A percentile compares a stretch with the other conserved stretches of the same genome.
phyloP scores from a whole-genome alignment of 2,329 filamentous ascomycete species.

The Penicillium sp. region DNA sequence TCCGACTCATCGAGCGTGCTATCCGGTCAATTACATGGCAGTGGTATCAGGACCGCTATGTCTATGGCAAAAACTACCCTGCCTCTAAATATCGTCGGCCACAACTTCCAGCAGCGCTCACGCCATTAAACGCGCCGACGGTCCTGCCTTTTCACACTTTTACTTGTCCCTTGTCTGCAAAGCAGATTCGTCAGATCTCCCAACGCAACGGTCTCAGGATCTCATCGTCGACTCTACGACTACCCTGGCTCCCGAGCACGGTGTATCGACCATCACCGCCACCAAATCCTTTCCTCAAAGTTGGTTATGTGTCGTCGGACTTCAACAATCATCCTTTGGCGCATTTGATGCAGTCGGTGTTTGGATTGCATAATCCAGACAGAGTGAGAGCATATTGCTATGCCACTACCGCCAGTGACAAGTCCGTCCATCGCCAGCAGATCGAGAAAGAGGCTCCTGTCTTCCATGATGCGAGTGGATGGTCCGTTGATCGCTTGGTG shows the following conservation, averaged over 20 bases:
- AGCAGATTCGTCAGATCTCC: conserved; percentile 88
- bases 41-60: conserved; percentile 81
- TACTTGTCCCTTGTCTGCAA: conserved; percentile 85
- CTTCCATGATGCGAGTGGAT: conserved; percentile 81
- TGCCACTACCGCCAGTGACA: conserved; percentile 87
- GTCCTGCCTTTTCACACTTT: conserved; percentile 97
- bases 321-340: conserved; percentile 98
- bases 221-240: conserved; percentile 79
- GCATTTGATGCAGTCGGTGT: conserved; percentile 97
- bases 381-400: conserved; percentile 88
- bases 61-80: conserved; percentile 56
- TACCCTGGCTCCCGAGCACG: conserved; percentile 75
- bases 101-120: conserved; percentile 65
- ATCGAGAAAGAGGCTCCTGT: conserved; percentile 90
- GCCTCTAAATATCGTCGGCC: conserved; percentile 64
- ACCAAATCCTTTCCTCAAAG: conserved; percentile 75
- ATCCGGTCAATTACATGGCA: conserved; percentile 72
- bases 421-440: conserved; percentile 80
- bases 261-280: conserved; percentile 83
- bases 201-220: conserved; percentile 92
- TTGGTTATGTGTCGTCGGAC: conserved; percentile 95
- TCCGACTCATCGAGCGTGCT: conserved; percentile 78
- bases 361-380: conserved; percentile 74
- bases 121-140: conserved; percentile 82
- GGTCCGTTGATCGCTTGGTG: conserved; percentile 79